Percentiles rank a stretch among this genome's conserved stretches.
Conservation (phyloP, 345 rosid species). For the Aegle marmelos region DNA sequence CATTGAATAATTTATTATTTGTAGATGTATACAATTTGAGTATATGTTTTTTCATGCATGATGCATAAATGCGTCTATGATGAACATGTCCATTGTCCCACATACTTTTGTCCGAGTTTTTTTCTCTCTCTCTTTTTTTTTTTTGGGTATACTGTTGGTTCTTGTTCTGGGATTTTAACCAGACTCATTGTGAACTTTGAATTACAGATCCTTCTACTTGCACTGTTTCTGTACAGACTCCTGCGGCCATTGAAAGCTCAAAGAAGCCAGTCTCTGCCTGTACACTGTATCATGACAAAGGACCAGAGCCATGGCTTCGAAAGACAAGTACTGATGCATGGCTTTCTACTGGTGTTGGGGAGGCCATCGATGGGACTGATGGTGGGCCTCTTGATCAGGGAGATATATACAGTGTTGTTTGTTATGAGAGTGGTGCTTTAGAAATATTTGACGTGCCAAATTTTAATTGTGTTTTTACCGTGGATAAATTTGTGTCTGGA, state of each 20-base stretch:
- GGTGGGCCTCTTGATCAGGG: conserved; percentile 86
- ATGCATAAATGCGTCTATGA: neutral
- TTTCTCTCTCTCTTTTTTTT: neutral
- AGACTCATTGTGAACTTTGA: conserved; percentile 24
- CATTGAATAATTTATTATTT: neutral
- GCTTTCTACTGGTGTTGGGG: conserved; percentile 89
- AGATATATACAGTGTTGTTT: conserved; percentile 86
- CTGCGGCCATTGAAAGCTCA: conserved; percentile 62
- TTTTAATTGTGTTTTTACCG: conserved; percentile 77
- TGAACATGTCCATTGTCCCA: neutral
- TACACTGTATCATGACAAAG: conserved; percentile 89
- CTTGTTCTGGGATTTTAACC: conserved; percentile 18
- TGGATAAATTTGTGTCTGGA: conserved; percentile 82
- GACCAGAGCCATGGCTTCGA: conserved; percentile 94
- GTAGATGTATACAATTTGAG: neutral
- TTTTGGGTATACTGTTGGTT: neutral
- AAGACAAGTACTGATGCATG: conserved; percentile 97
- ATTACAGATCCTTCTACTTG: conserved; percentile 85
- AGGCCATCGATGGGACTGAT: conserved; percentile 82
- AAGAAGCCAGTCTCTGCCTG: conserved; percentile 72
- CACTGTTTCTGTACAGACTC: conserved; percentile 66
- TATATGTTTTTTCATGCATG: neutral
- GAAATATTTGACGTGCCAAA: conserved; percentile 95
- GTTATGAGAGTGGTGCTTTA: conserved; percentile 77
- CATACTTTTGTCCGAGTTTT: neutral